Base-by-base conservation (phyloP, 345 rosid species). In the Bruguiera sexangula region DNA sequence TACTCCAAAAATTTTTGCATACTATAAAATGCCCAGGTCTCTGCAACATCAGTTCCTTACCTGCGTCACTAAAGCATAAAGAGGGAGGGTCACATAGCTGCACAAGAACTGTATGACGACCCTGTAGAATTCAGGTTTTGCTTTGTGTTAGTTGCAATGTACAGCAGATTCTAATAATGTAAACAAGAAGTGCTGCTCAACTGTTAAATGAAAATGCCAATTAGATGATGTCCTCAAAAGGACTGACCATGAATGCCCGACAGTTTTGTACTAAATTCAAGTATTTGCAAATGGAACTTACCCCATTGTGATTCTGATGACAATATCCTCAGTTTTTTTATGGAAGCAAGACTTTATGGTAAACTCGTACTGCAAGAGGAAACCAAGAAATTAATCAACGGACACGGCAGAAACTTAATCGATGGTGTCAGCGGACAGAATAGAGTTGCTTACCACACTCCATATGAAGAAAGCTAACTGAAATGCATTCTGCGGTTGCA, bases 1-100 rank as follows among this genome's bases (percentile, higher is more conserved):
- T 56, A 3, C 18, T 43, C 50, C 50, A 3, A 43, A 43, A 43
- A 43, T 39, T 9, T 39, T 39, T 39, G 1, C 48, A 10, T 2
- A 39, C 48, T 10, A 39, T 11, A 11, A 39, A 39, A 11, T 11
- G 48, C 48, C 48, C 3, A 9, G 11, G 48, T 39, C 48, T 2
- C 48, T 10, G 48, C 50, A 3, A 43, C 18, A 43, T 56, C 60
- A 20, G 31, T 24, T 56, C 10, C 60, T 56, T 16, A 56, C 60
- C 30, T 56, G 99, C 15, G 97, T 95, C 59, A 95, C 99, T 31
- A 95, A 74, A 43, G 99, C 99, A 71, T 95, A 92, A n/a, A 95
- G 90, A 63, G 99, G 98, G 69, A 95, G 86, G 26, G 97, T 92
- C 75, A 95, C 90, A 62, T 95, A 95, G 70, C 99, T 95, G 87